Percentiles rank a stretch among this genome's conserved stretches.
Conservation (phyloP, 1,284 basidiomycete species). For the Irpex sp. region DNA sequence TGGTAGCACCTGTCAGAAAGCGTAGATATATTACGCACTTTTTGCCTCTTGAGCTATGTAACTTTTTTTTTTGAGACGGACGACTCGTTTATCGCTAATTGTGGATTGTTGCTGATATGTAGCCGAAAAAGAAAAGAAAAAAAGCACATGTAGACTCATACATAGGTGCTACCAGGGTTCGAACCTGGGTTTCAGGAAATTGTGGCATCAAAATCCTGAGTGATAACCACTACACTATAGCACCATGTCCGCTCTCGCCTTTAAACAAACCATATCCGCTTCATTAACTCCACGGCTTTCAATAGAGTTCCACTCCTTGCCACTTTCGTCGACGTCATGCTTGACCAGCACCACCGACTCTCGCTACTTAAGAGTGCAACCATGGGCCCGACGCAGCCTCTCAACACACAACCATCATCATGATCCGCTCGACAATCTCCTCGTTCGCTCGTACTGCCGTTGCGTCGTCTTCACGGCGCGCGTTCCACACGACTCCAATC, state of each 20-base stretch:
- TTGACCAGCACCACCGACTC: not conserved
- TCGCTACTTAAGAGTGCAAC: not conserved
- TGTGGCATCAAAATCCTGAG: slow-evolving; percentile 4
- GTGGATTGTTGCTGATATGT: not conserved
- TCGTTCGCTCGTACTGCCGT: slow-evolving; percentile 13
- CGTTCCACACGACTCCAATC: slow-evolving; percentile 45
- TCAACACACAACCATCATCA: slow-evolving; percentile 5
- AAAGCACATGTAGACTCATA: too few relatives aligned
- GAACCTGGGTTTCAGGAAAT: slow-evolving; percentile 6
- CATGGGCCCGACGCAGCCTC: not conserved
- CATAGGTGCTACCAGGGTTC: slow-evolving; percentile 3
- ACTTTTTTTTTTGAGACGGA: too few relatives aligned
- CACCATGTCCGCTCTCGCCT: not conserved
- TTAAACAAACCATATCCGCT: not conserved
- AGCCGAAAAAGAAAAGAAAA: not conserved
- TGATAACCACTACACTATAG: slow-evolving; percentile 8
- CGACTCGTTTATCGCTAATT: too few relatives aligned
- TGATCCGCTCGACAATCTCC: slow-evolving; percentile 22
- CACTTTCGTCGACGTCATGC: not conserved
- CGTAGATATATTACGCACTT: not conserved
- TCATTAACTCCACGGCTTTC: not conserved
- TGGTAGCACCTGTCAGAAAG: slow-evolving; percentile 14
- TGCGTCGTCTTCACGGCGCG: slow-evolving; percentile 24
- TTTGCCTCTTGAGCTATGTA: too few relatives aligned
- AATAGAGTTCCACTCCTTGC: not conserved